Evolutionary conservation across 139 green algal species (phyloP).

Genomic region (Coccomyxa sp.): DNA sequence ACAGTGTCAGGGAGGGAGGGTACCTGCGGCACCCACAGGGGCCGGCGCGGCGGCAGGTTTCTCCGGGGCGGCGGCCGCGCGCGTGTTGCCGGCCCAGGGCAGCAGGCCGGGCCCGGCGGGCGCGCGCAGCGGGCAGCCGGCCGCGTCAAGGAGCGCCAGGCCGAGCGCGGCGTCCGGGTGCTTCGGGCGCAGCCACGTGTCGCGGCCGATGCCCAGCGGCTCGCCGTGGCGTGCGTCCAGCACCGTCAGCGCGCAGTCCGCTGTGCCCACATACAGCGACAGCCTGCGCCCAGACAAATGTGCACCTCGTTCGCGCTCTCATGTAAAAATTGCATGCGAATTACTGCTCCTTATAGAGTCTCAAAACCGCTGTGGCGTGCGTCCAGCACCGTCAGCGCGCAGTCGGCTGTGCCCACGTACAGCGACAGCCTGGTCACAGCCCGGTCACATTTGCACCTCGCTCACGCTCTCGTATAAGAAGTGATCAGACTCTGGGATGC

Average conservation of each 20-base stretch:
- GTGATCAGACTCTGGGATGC: too few species aligned
- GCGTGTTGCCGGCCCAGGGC: constrained; percentile 39
- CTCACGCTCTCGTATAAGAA: too few species aligned
- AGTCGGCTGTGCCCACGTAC: constrained; percentile 24
- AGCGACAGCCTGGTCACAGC: constrained; percentile 26
- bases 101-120: constrained; percentile 19
- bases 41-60: too few species aligned
- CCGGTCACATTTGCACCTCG: too few species aligned
- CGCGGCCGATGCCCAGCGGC: neutral
- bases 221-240: constrained; percentile 16
- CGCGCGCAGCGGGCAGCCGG: constrained; percentile 18
- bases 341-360: too few species aligned
- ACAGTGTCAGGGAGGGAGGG: too few species aligned
- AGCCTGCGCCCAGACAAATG: constrained; percentile 24
- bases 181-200: constrained; percentile 31
- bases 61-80: too few species aligned
- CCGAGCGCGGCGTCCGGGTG: constrained; percentile 24
- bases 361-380: constrained; percentile 13
- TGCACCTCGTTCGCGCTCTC: too few species aligned
- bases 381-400: constrained; percentile 15
- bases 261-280: constrained; percentile 23
- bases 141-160: constrained; percentile 30
- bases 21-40: too few species aligned
- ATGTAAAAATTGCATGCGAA: too few species aligned
- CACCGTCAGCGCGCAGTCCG: constrained; percentile 22